Percentiles rank a stretch among this genome's conserved stretches.
Evolutionary conservation across 768 basidiomycete genomes (phyloP).

Genomic region (Mycena crocata): DNA sequence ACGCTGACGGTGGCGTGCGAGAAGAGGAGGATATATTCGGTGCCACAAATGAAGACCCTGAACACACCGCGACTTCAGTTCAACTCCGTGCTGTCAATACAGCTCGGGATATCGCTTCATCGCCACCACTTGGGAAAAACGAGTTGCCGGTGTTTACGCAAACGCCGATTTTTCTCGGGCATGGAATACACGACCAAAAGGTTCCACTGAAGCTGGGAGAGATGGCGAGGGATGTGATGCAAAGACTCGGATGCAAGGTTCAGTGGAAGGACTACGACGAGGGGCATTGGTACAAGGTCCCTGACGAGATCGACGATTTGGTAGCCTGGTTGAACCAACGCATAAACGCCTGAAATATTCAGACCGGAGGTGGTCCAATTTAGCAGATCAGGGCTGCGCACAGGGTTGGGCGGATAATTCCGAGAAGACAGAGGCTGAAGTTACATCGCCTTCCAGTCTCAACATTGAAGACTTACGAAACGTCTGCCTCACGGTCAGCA

Average conservation of each 20-base stretch:
- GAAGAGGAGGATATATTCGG: conserved; percentile 6
- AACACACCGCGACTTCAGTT: background rate
- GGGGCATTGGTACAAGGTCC: conserved; percentile 30
- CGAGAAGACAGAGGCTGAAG: too few relatives aligned
- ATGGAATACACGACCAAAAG: conserved; percentile 23
- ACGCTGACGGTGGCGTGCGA: background rate
- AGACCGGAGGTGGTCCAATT: too few relatives aligned
- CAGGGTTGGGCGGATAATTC: too few relatives aligned
- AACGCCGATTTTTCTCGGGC: conserved; percentile 22
- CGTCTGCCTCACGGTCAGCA: too few relatives aligned
- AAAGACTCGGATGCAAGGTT: conserved; percentile 12
- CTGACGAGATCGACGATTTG: conserved; percentile 26
- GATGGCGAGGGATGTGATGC: conserved; percentile 21
- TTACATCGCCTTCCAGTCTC: too few relatives aligned
- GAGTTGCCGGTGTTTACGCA: conserved; percentile 3
- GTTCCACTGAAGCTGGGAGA: conserved; percentile 11
- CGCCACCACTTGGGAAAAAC: background rate
- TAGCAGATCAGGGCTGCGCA: too few relatives aligned
- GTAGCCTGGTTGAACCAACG: conserved; percentile 8
- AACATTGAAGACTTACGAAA: too few relatives aligned
- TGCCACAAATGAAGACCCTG: background rate
- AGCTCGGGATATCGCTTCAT: conserved; percentile 22
- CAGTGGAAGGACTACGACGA: conserved; percentile 27
- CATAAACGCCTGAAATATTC: background rate
- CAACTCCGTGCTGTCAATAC: conserved; percentile 10